These are phyloP conservation scores for Camelina sativa DNA, from an alignment of 345 rosid genomes.

Conservation along the genomic window DNA sequence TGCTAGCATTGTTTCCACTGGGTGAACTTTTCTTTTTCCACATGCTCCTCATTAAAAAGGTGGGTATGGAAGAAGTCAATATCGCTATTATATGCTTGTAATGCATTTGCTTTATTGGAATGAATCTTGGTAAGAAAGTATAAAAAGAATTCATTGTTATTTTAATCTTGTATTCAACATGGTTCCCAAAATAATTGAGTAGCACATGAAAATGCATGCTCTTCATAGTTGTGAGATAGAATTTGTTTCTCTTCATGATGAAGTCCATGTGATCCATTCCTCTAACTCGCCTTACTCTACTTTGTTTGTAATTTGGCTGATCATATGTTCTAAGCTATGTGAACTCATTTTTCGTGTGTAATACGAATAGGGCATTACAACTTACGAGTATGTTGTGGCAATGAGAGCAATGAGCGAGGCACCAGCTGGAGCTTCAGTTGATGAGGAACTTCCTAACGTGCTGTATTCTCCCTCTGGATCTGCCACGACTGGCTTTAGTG, in stretches of 20 bases:
- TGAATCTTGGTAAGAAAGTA: not conserved
- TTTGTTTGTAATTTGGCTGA: not conserved
- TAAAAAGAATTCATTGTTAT: constrained; percentile 1
- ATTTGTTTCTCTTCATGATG: not conserved
- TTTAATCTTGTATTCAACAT: not conserved
- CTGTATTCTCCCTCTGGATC: constrained; percentile 93
- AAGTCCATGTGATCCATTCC: constrained; percentile 7
- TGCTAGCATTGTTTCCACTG: constrained; percentile 86
- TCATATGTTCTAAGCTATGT: constrained; percentile 2
- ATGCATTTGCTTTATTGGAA: not conserved
- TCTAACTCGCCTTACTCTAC: not conserved
- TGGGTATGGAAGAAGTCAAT: constrained; percentile 36
- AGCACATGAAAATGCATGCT: constrained; percentile 8
- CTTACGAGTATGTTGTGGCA: constrained; percentile 97
- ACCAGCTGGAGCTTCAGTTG: constrained; percentile 75
- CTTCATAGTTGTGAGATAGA: constrained; percentile 11
- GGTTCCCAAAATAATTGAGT: not conserved
- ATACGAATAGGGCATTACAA: constrained; percentile 76
- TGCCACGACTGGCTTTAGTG: constrained; percentile 90
- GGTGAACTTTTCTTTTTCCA: constrained; percentile 99
- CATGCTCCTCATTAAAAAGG: constrained; percentile 92
- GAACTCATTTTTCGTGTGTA: constrained; percentile 5
- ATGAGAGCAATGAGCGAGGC: constrained; percentile 99
- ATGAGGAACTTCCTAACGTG: constrained; percentile 77
- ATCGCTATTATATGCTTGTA: not conserved